Conservation (phyloP, 306 rosid genomes). For the Fragaria iinumae region DNA sequence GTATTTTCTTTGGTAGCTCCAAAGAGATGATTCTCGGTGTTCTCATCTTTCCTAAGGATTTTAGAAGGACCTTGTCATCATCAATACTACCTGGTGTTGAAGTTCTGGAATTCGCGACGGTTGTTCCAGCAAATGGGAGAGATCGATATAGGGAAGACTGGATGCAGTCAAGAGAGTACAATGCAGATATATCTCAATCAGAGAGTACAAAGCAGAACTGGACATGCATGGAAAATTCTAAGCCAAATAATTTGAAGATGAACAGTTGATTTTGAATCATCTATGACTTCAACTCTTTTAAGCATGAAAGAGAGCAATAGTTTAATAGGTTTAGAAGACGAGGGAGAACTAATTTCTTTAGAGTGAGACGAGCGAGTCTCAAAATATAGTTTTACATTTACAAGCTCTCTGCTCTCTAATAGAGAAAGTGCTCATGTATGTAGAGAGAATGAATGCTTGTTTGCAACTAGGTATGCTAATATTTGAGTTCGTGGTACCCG, state of each 20-base stretch:
- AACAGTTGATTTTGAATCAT: neutral
- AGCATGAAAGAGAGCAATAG: constrained; percentile 9
- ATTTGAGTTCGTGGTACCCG: no score
- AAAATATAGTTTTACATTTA: neutral
- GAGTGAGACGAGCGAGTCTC: neutral
- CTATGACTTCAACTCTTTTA: neutral
- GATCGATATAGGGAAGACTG: no score
- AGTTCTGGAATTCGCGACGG: neutral
- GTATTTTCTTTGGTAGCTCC: neutral
- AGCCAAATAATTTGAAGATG: neutral
- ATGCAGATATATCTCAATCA: no score
- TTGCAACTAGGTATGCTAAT: no score
- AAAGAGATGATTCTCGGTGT: neutral
- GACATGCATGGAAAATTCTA: no score
- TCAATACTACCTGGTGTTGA: neutral
- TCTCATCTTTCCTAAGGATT: neutral
- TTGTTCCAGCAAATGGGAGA: no score
- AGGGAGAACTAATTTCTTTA: neutral
- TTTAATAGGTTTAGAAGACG: neutral
- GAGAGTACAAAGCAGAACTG: no score
- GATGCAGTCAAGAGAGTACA: no score
- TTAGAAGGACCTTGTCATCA: neutral
- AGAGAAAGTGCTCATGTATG: neutral
- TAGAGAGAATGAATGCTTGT: no score
- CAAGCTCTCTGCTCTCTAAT: neutral